A percentile compares a stretch with the other conserved stretches of the same genome.
Conservation (phyloP, 2,329 filamentous ascomycete species). For the Apiospora hydei region DNA sequence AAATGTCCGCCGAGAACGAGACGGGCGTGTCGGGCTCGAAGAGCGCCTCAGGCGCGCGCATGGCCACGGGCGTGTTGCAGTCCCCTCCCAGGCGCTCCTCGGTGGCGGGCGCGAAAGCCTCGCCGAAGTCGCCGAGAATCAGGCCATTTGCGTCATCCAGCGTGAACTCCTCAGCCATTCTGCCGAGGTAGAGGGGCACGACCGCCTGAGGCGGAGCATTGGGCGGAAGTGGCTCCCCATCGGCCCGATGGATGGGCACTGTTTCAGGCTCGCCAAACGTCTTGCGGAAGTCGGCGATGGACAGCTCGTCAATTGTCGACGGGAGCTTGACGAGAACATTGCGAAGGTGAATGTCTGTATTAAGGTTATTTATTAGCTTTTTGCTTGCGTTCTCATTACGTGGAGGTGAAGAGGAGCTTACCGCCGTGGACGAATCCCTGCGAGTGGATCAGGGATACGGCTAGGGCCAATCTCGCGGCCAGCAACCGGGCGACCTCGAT, state of each 20-base stretch:
- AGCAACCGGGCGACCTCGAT: not conserved
- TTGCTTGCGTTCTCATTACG: not conserved
- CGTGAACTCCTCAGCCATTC: not conserved
- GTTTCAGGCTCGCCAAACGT: not conserved
- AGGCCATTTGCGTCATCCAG: not conserved
- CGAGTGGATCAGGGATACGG: not conserved
- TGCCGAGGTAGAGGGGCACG: slow-evolving; percentile 2
- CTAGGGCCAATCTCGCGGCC: not conserved
- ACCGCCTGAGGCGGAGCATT: not conserved
- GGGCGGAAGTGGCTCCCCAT: slow-evolving; percentile 6
- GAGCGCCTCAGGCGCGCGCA: not conserved
- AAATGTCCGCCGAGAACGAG: not conserved
- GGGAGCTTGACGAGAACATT: not conserved
- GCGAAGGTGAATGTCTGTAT: not conserved
- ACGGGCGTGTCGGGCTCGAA: slow-evolving; percentile 8
- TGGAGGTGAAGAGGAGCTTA: not conserved
- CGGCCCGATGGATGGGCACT: slow-evolving; percentile 5
- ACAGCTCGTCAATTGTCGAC: not conserved
- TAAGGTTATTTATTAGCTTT: not conserved
- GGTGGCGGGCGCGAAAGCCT: not conserved
- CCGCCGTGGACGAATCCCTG: not conserved
- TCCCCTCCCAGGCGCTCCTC: not conserved
- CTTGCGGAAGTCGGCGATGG: not conserved
- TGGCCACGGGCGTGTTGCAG: slow-evolving; percentile 9
- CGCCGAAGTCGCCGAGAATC: slow-evolving; percentile 10